phyloP scores from a whole-genome alignment of 2,329 filamentous ascomycete genomes.

The Alternaria angustiovoidea region DNA sequence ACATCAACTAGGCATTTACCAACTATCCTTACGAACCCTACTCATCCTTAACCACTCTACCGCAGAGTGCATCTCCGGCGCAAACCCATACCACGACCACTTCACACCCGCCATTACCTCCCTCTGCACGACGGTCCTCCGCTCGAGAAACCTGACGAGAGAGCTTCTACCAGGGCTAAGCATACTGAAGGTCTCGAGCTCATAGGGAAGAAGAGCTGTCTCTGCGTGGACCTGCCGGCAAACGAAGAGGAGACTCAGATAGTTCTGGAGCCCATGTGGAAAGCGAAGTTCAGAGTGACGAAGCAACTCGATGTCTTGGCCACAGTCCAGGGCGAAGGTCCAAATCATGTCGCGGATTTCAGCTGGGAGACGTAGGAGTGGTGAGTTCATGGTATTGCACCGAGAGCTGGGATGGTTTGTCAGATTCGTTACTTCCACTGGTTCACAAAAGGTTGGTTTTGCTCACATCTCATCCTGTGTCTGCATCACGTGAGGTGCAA shows the following conservation, averaged over 20 bases:
- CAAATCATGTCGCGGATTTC: not conserved
- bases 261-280: not conserved
- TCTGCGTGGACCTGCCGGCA: not conserved
- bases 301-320: not conserved
- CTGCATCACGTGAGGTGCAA: not conserved
- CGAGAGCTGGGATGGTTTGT: not conserved
- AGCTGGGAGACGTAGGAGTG: not conserved
- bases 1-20: not conserved
- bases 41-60: not conserved
- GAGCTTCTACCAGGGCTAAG: not conserved
- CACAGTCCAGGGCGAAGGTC: not conserved
- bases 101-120: not conserved
- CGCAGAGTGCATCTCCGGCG: not conserved
- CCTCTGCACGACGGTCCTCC: not conserved
- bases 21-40: not conserved
- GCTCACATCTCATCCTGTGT: not conserved
- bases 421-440: accelerated
- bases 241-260: not conserved
- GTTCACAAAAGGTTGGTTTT: too few species aligned
- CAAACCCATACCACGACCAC: not conserved
- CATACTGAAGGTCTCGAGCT: not conserved
- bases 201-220: not conserved
- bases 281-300: not conserved
- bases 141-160: not conserved
- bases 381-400: not conserved